Conservation (phyloP, 768 basidiomycete species). For the Lentinula lateritia region DNA sequence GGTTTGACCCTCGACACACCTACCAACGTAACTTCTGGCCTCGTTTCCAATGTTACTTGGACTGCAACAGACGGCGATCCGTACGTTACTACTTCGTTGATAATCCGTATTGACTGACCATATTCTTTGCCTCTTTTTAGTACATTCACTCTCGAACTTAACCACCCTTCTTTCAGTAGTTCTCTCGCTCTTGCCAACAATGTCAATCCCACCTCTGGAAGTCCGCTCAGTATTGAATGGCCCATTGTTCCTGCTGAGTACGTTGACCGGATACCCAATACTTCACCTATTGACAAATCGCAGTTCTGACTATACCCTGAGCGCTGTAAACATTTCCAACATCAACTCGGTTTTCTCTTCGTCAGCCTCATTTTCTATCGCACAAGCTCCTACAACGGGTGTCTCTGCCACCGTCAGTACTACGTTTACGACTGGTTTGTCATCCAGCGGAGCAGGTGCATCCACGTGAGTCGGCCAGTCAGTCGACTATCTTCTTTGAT, state of each 20-base stretch:
- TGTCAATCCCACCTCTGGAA: not conserved
- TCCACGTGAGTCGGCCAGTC: not conserved
- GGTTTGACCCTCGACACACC: conserved; percentile 1
- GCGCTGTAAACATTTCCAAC: not conserved
- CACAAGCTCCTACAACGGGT: not conserved
- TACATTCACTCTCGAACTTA: not conserved
- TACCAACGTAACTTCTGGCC: conserved; percentile 4
- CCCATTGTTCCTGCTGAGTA: conserved; percentile 3
- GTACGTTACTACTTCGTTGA: not conserved
- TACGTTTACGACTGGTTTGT: not conserved
- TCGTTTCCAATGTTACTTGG: not conserved
- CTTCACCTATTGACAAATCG: not conserved
- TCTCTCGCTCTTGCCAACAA: conserved; percentile 5
- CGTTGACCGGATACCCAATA: not conserved
- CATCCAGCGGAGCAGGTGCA: not conserved
- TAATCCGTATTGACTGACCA: not conserved
- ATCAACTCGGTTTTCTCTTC: not conserved
- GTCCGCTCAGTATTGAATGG: not conserved
- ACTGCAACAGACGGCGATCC: not conserved
- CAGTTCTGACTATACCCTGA: not conserved
- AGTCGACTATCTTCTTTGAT: not conserved
- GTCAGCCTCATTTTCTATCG: not conserved
- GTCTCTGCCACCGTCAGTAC: not conserved
- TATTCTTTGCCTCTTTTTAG: not conserved
- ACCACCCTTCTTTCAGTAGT: not conserved